These are phyloP conservation scores for Ceratocystis harringtonii DNA, from an alignment of 2,329 filamentous ascomycete genomes.

Conservation along the genomic window DNA sequence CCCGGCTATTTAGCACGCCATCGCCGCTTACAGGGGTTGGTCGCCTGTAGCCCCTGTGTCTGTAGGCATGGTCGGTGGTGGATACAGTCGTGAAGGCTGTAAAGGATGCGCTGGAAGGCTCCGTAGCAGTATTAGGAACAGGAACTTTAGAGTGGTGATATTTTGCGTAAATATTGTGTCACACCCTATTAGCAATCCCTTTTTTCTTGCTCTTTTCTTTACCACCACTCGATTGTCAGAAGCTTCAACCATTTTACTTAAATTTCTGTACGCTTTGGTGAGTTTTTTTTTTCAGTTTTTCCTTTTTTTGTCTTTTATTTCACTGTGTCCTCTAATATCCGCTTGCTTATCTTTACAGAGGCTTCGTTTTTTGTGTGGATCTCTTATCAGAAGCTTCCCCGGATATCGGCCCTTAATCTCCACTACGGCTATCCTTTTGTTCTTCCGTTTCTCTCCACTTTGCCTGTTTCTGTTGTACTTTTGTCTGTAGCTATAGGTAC, in stretches of 20 bases:
- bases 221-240: too few species aligned
- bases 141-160: background rate
- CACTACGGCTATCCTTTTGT: background rate
- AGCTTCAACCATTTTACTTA: too few species aligned
- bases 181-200: background rate
- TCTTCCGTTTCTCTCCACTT: background rate
- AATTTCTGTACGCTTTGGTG: background rate
- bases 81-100: background rate
- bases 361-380: background rate
- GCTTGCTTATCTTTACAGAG: background rate
- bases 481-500: too few species aligned
- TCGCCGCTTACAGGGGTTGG: background rate
- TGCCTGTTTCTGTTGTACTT: background rate
- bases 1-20: background rate
- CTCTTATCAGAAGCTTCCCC: background rate
- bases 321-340: background rate
- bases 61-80: too few species aligned
- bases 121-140: background rate
- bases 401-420: constrained; percentile 7
- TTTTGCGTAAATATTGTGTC: background rate
- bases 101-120: background rate
- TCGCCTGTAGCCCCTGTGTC: background rate
- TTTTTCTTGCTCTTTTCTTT: background rate
- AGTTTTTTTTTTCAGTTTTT: background rate
- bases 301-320: background rate